phyloP scores from a whole-genome alignment of 1,284 basidiomycete genomes.

The Melanopsichium pennsylvanicum region DNA sequence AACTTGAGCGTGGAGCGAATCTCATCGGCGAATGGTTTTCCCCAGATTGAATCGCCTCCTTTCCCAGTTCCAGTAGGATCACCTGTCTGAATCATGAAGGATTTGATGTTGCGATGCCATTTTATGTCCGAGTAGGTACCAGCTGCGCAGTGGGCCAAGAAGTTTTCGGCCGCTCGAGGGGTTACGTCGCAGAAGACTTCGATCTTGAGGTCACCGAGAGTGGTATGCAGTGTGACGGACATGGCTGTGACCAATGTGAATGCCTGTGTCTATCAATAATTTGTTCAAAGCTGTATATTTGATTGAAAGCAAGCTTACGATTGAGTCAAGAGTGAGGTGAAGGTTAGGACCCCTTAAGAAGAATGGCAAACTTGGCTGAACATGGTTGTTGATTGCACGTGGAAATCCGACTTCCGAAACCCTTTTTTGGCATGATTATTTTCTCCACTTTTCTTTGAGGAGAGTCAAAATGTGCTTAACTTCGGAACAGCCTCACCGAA shows the following conservation, averaged over 20 bases:
- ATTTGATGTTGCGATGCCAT: constrained; percentile 74
- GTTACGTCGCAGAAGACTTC: constrained; percentile 97
- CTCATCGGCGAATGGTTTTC: constrained; percentile 93
- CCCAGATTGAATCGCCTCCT: constrained; percentile 93
- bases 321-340: no score
- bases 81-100: constrained; percentile 94
- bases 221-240: constrained; percentile 95
- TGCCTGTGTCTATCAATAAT: no score
- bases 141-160: constrained; percentile 89
- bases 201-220: constrained; percentile 94
- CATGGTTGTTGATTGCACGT: no score
- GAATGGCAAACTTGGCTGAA: no score
- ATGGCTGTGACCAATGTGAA: no score
- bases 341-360: not conserved
- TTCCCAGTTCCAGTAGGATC: constrained; percentile 95
- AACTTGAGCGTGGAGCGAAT: constrained; percentile 70
- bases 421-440: no score
- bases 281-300: no score
- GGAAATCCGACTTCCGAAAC: constrained; percentile 19
- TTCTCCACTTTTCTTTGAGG: constrained; percentile 5
- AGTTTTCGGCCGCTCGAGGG: constrained; percentile 96
- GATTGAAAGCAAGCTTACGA: no score
- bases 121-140: constrained; percentile 85
- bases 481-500: constrained; percentile 5
- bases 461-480: not conserved